These are phyloP conservation scores for Fusarium sp. DNA, from an alignment of 2,329 filamentous ascomycete genomes.

Conservation along the genomic window DNA sequence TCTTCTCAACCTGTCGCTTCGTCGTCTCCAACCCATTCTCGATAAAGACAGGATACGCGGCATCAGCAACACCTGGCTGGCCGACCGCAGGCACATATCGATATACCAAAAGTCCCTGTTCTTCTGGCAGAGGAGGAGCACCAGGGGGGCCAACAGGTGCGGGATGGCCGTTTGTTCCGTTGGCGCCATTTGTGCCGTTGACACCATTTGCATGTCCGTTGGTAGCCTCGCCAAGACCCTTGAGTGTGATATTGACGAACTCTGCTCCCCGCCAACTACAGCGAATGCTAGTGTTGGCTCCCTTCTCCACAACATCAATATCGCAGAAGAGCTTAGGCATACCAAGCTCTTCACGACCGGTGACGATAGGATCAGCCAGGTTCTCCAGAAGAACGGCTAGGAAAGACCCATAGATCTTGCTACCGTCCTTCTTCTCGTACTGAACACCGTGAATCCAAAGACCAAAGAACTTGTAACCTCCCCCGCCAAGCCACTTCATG, in stretches of 20 bases:
- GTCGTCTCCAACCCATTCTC: neutral
- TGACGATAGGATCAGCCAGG: conserved; percentile 68
- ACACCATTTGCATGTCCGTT: neutral
- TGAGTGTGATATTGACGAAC: conserved; percentile 13
- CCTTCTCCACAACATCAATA: conserved; percentile 52
- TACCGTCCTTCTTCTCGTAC: conserved; percentile 62
- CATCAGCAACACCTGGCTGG: conserved; percentile 2
- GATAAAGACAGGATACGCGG: conserved; percentile 5
- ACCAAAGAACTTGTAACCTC: conserved; percentile 67
- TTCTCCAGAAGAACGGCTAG: conserved; percentile 68
- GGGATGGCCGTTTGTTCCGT: neutral
- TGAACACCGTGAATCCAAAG: conserved; percentile 72
- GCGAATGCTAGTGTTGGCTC: neutral
- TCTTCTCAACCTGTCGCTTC: conserved; percentile 11
- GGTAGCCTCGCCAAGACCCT: neutral
- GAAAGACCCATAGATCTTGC: conserved; percentile 61
- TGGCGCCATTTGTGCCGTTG: neutral
- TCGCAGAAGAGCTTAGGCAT: conserved; percentile 69
- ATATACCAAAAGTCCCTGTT: conserved; percentile 6
- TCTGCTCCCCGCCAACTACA: conserved; percentile 27
- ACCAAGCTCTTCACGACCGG: conserved; percentile 69
- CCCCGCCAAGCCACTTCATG: conserved; percentile 70
- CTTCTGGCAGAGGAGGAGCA: conserved; percentile 21
- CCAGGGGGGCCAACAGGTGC: neutral
- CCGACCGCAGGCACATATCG: conserved; percentile 17